phyloP scores from a whole-genome alignment of 2,329 filamentous ascomycete species.

The Colletotrichum camelliae region DNA sequence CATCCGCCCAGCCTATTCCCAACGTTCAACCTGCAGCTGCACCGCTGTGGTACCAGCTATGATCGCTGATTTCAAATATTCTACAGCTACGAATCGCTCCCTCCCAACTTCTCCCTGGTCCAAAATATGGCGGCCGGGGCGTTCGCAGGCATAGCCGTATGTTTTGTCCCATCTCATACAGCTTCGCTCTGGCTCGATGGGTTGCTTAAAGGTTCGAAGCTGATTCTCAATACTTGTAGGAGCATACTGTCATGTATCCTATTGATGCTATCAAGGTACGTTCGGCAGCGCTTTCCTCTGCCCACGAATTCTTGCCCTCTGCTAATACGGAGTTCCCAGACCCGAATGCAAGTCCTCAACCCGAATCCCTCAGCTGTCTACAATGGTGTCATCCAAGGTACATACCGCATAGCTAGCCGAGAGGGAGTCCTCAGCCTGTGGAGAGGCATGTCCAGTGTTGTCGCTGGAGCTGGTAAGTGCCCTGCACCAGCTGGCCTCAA shows the following conservation, averaged over 20 bases:
- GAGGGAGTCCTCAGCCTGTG: slow-evolving; percentile 93
- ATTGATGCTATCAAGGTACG: slow-evolving; percentile 96
- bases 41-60: not conserved
- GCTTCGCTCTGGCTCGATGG: not conserved
- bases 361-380: slow-evolving; percentile 82
- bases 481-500: not conserved
- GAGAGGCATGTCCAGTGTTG: slow-evolving; percentile 95
- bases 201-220: not conserved
- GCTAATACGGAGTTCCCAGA: slow-evolving; percentile 59
- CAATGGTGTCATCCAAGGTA: slow-evolving; percentile 88
- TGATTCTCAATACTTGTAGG: slow-evolving; percentile 56
- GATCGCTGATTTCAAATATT: slow-evolving; percentile 21
- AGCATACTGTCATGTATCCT: slow-evolving; percentile 99
- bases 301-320: not conserved
- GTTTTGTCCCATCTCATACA: slow-evolving; percentile 31
- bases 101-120: slow-evolving; percentile 89
- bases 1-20: not conserved
- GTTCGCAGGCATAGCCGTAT: slow-evolving; percentile 93
- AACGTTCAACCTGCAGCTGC: not conserved
- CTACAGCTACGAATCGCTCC: slow-evolving; percentile 84
- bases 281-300: not conserved
- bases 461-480: slow-evolving; percentile 84
- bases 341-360: slow-evolving; percentile 96
- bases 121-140: slow-evolving; percentile 97
- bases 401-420: slow-evolving; percentile 87